Base-by-base conservation (phyloP, 2,329 filamentous ascomycete species). In the Thelonectria blattea region DNA sequence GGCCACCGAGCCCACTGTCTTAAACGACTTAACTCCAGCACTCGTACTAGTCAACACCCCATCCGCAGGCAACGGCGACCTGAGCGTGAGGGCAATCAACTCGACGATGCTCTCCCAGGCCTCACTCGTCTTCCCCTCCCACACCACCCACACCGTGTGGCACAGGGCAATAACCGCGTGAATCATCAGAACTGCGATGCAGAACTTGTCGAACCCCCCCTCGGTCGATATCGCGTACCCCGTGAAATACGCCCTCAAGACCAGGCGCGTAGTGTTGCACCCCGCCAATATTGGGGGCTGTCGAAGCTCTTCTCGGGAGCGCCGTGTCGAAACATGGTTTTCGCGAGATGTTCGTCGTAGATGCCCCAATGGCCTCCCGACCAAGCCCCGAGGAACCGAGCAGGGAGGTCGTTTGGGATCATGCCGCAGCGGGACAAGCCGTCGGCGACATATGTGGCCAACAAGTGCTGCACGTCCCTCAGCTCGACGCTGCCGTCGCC, bases 101-200 rank as follows among this genome's bases (percentile, higher is more conserved):
- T 61, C 58, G 6, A 62, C 8, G 39, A 37, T 20, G 2, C 46
- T 37, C 14, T 53, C 51, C 43, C 30, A 52, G 0, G 18, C 51
- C 24, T 37, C 42, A 4, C 54, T 42, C 7, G 41, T 52, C 8
- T 41, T 39, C 8, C 20, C 12, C 11, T 20, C 5, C n/a, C 9
- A 15, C 20, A 52, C 5, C 2, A 58, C 22, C 1, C 43, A 10
- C 3, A 50, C 6, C 2, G 41, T 17, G 15, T 58, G 47, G 4
- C 27, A 14, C 5, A 60, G n/a, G 8, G 56, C 52, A 20, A 60
- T 62, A 1, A 18, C 20, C 2, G 48, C 56, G 24, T 62, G 56
- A 1, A 48, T 2, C 5, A 56, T 18, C 9, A 62, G 37, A 2
- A 41, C 32, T 5, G 10, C 27, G 3, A 56, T 42, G 6, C 27